Conservation (phyloP, 805 yeast species). For the Candida cerambycidarum region DNA sequence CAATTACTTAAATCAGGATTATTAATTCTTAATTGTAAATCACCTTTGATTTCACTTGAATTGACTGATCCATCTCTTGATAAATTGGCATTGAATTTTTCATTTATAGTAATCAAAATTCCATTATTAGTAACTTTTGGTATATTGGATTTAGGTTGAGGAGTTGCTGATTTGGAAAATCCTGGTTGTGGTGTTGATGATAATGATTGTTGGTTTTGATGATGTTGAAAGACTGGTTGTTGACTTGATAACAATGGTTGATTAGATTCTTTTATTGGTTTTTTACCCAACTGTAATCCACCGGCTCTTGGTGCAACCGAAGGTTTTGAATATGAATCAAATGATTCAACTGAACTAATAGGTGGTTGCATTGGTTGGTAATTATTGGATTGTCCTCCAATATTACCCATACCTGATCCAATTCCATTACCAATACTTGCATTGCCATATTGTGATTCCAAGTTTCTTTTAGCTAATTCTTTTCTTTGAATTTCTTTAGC, state of each 20-base stretch:
- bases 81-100: slow-evolving; percentile 73
- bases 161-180: slow-evolving; percentile 16
- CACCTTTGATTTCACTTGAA: slow-evolving; percentile 84
- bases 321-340: slow-evolving; percentile 8
- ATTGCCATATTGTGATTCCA: slow-evolving; percentile 44
- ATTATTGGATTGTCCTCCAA: neutral
- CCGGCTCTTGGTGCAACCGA: slow-evolving; percentile 26
- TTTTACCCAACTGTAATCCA: slow-evolving; percentile 78
- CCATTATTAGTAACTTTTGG: slow-evolving; percentile 61
- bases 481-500: slow-evolving; percentile 87
- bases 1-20: slow-evolving; percentile 69
- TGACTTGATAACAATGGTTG: slow-evolving; percentile 31
- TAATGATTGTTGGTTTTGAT: slow-evolving; percentile 17
- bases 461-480: slow-evolving; percentile 64
- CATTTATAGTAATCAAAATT: slow-evolving; percentile 73
- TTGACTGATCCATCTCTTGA: slow-evolving; percentile 77
- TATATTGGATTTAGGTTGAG: slow-evolving; percentile 12
- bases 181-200: slow-evolving; percentile 2
- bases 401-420: neutral
- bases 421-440: neutral
- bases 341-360: slow-evolving; percentile 7
- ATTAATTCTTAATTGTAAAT: slow-evolving; percentile 82
- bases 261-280: slow-evolving; percentile 31
- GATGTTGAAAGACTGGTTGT: slow-evolving; percentile 36
- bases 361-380: slow-evolving; percentile 29